These are phyloP conservation scores for Macrotyloma uniflorum DNA, from an alignment of 306 rosid species.

Conservation along the genomic window DNA sequence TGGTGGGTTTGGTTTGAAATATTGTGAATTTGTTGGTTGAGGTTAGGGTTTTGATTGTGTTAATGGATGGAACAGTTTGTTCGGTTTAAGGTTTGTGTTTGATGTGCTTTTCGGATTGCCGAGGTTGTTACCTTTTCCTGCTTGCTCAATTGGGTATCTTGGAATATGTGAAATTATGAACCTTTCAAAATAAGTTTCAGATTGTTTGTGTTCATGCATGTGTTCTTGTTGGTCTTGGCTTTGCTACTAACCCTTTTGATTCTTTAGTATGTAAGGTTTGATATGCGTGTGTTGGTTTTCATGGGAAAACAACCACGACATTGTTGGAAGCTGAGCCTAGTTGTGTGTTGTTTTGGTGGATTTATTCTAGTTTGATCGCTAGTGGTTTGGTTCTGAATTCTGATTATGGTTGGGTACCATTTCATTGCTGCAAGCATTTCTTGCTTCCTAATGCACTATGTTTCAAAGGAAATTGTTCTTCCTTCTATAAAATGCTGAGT, in stretches of 20 bases:
- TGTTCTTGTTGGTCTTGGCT: constrained; percentile 6
- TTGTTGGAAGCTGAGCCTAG: constrained; percentile 2
- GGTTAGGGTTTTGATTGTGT: constrained; percentile 42
- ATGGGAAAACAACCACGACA: neutral
- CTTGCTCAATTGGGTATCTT: neutral
- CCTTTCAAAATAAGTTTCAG: neutral
- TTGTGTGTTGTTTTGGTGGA: neutral
- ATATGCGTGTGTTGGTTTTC: constrained; percentile 12
- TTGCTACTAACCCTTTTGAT: neutral
- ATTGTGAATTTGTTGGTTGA: constrained; percentile 14
- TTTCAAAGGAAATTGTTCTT: neutral
- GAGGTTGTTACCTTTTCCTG: neutral
- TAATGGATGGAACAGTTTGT: constrained; percentile 31
- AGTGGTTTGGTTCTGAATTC: neutral
- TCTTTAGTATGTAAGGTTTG: neutral
- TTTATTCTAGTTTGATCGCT: neutral
- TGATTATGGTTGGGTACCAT: neutral
- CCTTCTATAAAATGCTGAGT: neutral
- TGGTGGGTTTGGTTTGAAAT: constrained; percentile 23
- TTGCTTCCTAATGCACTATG: neutral
- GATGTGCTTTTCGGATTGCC: constrained; percentile 2
- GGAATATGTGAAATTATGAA: constrained; percentile 6
- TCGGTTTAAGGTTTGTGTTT: constrained; percentile 21
- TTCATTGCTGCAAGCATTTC: neutral
- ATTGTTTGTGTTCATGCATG: constrained; percentile 12